phyloP scores from a whole-genome alignment of 2,329 filamentous ascomycete genomes.

The Alternaria consortialis region DNA sequence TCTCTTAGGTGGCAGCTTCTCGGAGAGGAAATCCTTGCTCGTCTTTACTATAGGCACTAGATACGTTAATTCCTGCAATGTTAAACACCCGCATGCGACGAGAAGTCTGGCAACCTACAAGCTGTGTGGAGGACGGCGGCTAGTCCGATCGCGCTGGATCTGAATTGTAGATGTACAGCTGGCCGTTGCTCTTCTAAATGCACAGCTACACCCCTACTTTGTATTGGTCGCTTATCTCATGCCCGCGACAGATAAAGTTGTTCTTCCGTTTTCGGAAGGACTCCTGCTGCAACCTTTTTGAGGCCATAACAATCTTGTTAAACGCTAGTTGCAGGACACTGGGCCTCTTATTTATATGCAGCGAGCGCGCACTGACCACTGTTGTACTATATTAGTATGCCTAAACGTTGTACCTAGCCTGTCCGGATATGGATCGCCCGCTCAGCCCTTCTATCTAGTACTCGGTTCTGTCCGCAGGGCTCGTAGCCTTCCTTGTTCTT shows the following conservation, averaged over 20 bases:
- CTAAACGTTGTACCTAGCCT: not conserved
- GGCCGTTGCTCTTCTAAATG: conserved; percentile 25
- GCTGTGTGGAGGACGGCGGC: conserved; percentile 16
- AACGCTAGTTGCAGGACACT: not conserved
- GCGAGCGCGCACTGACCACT: conserved; percentile 13
- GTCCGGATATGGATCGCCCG: conserved; percentile 8
- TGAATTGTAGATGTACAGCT: conserved; percentile 26
- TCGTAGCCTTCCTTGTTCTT: conserved; percentile 9
- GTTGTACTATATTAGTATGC: conserved; percentile 7
- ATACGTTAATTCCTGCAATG: conserved; percentile 5
- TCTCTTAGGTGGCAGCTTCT: not conserved
- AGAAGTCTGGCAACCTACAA: conserved; percentile 9
- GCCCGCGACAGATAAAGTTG: conserved; percentile 21
- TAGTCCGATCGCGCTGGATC: conserved; percentile 11
- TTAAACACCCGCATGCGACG: not conserved
- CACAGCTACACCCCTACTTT: conserved; percentile 24
- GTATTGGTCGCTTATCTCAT: conserved; percentile 24
- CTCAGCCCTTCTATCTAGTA: conserved; percentile 10
- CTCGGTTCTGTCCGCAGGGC: conserved; percentile 3
- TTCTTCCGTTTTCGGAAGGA: conserved; percentile 24
- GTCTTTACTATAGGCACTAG: conserved; percentile 23
- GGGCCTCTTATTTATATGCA: conserved; percentile 16
- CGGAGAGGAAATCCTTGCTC: not conserved
- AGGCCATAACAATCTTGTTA: conserved; percentile 17
- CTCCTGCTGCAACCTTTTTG: conserved; percentile 25